Percentiles rank a stretch among this genome's conserved stretches.
These are phyloP conservation scores for Medicago lupulina DNA, from an alignment of 306 rosid genomes.

Conservation along the genomic window DNA sequence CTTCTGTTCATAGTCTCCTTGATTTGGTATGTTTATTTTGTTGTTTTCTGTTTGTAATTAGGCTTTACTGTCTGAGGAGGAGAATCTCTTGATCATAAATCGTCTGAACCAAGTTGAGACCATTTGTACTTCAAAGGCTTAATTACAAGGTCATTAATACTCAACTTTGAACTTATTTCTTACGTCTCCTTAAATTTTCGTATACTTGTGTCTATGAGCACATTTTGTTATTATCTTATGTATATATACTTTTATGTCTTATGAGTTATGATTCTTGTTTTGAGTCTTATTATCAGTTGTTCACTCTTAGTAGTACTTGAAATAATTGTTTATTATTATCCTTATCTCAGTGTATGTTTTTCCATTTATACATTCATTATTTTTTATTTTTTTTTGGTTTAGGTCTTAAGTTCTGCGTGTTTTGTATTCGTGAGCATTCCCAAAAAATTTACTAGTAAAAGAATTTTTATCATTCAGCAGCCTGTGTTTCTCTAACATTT, in stretches of 20 bases:
- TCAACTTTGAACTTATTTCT: slow-evolving; percentile 27
- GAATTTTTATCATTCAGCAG: slow-evolving; percentile 11
- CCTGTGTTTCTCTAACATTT: slow-evolving; percentile 17
- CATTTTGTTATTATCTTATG: slow-evolving; percentile 29
- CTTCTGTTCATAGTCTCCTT: too few relatives aligned
- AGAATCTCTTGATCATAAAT: slow-evolving; percentile 97
- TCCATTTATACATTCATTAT: slow-evolving; percentile 18
- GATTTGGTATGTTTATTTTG: slow-evolving; percentile 30
- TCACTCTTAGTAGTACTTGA: slow-evolving; percentile 27
- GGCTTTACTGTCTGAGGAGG: slow-evolving; percentile 99
- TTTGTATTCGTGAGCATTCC: background rate
- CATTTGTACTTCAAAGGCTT: slow-evolving; percentile 97
- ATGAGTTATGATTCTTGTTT: slow-evolving; percentile 29
- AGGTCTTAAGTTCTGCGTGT: slow-evolving; percentile 9
- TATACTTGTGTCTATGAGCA: slow-evolving; percentile 3
- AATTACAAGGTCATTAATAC: slow-evolving; percentile 84
- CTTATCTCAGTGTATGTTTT: background rate
- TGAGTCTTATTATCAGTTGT: slow-evolving; percentile 16
- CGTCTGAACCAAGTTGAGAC: slow-evolving; percentile 99
- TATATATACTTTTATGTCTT: background rate
- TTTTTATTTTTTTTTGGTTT: slow-evolving; percentile 9
- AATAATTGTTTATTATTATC: background rate
- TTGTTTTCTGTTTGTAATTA: slow-evolving; percentile 47
- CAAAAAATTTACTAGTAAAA: background rate
- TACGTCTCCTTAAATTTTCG: slow-evolving; percentile 28